Percentiles rank a stretch among this genome's conserved stretches.
phyloP scores from a whole-genome alignment of 2,329 filamentous ascomycete genomes.

The Onygena corvina region DNA sequence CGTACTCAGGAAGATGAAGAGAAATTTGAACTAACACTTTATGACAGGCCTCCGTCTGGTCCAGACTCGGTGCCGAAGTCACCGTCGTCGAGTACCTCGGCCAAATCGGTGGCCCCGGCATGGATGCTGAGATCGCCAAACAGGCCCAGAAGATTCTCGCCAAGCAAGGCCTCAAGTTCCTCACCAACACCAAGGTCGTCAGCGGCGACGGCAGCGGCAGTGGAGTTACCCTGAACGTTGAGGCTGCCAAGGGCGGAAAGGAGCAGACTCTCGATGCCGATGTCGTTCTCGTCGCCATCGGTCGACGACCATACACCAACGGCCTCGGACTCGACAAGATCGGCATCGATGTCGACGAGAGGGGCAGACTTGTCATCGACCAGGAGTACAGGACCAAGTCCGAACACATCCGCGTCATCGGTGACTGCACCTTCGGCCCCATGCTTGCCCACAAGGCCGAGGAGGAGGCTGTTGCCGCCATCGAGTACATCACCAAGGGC shows the following conservation, averaged over 20 bases:
- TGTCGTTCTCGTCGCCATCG: constrained; percentile 92
- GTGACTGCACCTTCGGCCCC: constrained; percentile 91
- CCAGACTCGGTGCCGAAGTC: constrained; percentile 80
- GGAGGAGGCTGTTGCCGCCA: constrained; percentile 86
- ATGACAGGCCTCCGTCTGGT: constrained; percentile 73
- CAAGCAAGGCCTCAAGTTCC: constrained; percentile 98
- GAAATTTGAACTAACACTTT: constrained; percentile 7
- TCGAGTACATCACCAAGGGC: constrained; percentile 97
- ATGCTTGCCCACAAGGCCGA: constrained; percentile 99
- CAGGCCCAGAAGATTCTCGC: constrained; percentile 78
- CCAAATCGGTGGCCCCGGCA: constrained; percentile 94
- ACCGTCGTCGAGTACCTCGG: constrained; percentile 94
- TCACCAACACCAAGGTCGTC: constrained; percentile 89
- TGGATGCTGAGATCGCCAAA: constrained; percentile 92
- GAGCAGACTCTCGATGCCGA: constrained; percentile 83
- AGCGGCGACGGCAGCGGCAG: constrained; percentile 70
- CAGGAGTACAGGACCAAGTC: constrained; percentile 97
- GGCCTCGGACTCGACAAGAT: constrained; percentile 90
- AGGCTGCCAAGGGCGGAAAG: constrained; percentile 94
- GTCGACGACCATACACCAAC: constrained; percentile 83
- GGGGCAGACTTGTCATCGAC: constrained; percentile 91
- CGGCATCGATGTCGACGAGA: constrained; percentile 71
- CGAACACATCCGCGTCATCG: constrained; percentile 91
- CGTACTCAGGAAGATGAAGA: background rate
- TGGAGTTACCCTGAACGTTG: constrained; percentile 68